Evolutionary conservation across 371 early-diverging fungal genomes (phyloP), one percentile per base, ranked within the genome.

Genomic region (Rhizopus stolonifer): DNA sequence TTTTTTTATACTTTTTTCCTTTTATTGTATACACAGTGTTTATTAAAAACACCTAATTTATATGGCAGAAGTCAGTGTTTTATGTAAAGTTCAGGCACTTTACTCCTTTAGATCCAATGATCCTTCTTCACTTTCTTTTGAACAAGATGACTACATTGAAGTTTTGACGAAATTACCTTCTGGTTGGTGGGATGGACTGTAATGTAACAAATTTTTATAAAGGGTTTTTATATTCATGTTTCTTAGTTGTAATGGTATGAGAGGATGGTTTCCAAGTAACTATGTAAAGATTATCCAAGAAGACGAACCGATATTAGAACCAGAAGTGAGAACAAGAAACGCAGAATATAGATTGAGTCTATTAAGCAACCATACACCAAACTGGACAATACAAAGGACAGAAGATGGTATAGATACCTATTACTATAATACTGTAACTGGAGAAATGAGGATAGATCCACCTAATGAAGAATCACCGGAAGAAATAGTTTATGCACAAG

Each of bases 121-220:
- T 46, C 69, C 77, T 48, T 72, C 87, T 33, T 79, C 84, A 21
- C 80, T 93, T 47, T 69, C 81, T 10, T 91, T 93, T 50, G 59
- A 74, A 10, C 74, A 83, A 58, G 88, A 86, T 58, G 93, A 92
- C 56, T 64, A 83, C 32, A 85, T 93, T 63, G 82, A 88, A 63
- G 93, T 93, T 9, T 70, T 88, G 18, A 74, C 80, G 2, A 84
- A 86, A 56, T 81, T 90, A 52, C 83, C 87, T 53, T 82, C 89
- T 0, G 94, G 94, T 5, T 93, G 94, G 94, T 93, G 94, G 94
- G 88, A 92, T 64, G 90, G 89, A 14, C 52, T 60, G 69, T 82
- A 57, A 47, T 46, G 52, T 14, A 8, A 10, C 14, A 11, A 29
- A 10, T 39, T 53, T 25, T 47, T 8, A 39, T 46, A 8, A 25